Evolutionary conservation across 495 filamentous ascomycete genomes (phyloP).

Genomic region (Trichocladium uniseriatum): DNA sequence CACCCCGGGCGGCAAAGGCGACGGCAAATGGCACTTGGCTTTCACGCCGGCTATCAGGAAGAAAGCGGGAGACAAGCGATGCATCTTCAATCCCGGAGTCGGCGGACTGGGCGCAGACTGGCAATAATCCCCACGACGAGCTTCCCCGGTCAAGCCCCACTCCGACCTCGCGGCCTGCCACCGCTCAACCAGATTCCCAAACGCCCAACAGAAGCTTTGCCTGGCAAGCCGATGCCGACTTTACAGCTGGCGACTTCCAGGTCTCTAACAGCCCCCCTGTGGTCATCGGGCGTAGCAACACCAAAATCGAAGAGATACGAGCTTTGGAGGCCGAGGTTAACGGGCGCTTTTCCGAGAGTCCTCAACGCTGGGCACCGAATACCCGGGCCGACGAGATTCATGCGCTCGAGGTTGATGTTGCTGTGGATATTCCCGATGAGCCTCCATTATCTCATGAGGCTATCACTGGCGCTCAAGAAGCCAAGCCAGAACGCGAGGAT

Average conservation of each 20-base stretch:
- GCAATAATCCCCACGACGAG: slow-evolving; percentile 29
- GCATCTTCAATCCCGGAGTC: not conserved
- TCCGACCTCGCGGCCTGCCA: slow-evolving; percentile 26
- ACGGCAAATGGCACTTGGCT: slow-evolving; percentile 15
- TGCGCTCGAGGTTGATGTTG: slow-evolving; percentile 41
- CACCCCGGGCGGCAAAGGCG: slow-evolving; percentile 4
- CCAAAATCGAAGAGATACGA: slow-evolving; percentile 34
- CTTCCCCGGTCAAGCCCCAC: too few relatives aligned
- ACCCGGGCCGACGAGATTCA: slow-evolving; percentile 43
- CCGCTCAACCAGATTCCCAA: slow-evolving; percentile 22
- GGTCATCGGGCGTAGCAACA: slow-evolving; percentile 32
- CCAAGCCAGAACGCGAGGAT: slow-evolving; percentile 2
- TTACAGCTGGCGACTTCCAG: slow-evolving; percentile 54
- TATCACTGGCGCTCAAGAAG: not conserved
- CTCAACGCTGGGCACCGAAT: slow-evolving; percentile 3
- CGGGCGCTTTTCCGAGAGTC: not conserved
- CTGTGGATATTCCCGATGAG: slow-evolving; percentile 12
- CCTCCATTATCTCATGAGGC: not conserved
- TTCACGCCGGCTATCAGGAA: slow-evolving; percentile 18
- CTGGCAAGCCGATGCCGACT: slow-evolving; percentile 52
- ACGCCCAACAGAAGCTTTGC: slow-evolving; percentile 42
- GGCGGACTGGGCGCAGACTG: slow-evolving; percentile 22
- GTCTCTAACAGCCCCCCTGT: slow-evolving; percentile 53
- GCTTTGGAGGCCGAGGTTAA: slow-evolving; percentile 30
- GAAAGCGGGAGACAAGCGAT: slow-evolving; percentile 9